phyloP scores from a whole-genome alignment of 192 early-diverging fungal species.

The Umbelopsis sp. region DNA sequence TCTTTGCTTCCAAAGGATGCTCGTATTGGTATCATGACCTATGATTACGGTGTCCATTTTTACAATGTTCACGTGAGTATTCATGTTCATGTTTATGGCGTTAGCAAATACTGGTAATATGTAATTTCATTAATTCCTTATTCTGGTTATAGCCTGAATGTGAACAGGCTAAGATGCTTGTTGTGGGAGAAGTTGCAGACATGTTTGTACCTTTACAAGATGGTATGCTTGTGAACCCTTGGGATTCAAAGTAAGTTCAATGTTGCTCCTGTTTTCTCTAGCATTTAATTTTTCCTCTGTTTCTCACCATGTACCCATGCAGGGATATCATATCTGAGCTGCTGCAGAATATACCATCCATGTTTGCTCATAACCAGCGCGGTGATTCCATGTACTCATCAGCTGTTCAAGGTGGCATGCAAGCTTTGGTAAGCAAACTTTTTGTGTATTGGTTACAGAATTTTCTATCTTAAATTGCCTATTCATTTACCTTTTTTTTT shows the following conservation, averaged over 20 bases:
- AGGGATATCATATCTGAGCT: slow-evolving; percentile 80
- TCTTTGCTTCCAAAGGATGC: slow-evolving; percentile 46
- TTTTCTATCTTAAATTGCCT: no score
- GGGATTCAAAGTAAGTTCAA: slow-evolving; percentile 67
- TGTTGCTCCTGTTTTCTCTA: no score
- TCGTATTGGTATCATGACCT: slow-evolving; percentile 89
- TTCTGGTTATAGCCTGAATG: slow-evolving; percentile 59
- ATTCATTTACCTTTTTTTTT: background rate
- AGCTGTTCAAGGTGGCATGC: slow-evolving; percentile 74
- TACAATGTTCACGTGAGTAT: slow-evolving; percentile 82
- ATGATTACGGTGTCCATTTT: slow-evolving; percentile 90
- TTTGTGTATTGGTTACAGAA: background rate
- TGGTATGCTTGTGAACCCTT: slow-evolving; percentile 89
- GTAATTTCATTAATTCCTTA: background rate
- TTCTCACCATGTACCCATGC: no score
- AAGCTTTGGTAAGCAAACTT: slow-evolving; percentile 63
- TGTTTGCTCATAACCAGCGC: slow-evolving; percentile 82
- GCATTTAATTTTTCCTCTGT: no score
- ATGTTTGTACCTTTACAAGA: slow-evolving; percentile 94
- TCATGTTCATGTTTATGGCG: background rate
- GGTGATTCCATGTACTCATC: slow-evolving; percentile 85
- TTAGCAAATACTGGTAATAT: background rate
- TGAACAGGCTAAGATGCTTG: slow-evolving; percentile 94
- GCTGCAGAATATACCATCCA: slow-evolving; percentile 77
- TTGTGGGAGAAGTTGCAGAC: slow-evolving; percentile 89